Base-by-base conservation (phyloP, 768 basidiomycete genomes). In the Suillus decipiens region DNA sequence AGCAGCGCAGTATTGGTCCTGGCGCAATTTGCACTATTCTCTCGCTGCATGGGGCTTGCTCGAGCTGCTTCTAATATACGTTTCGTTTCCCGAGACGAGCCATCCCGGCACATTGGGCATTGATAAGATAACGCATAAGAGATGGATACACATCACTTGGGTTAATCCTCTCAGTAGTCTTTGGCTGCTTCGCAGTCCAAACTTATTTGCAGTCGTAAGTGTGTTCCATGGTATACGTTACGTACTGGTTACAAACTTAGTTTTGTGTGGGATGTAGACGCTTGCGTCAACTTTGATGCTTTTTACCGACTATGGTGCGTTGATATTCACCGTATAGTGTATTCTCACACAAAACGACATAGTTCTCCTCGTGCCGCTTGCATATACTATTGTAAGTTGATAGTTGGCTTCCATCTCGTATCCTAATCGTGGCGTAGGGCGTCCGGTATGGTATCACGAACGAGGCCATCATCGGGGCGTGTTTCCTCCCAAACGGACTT, bases 71-170 rank as follows among this genome's bases (percentile, higher is more conserved):
- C 63, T 76, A 5, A 77, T 89, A 37, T 54, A 70, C 1, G 47
- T 81, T 4, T 80, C 80, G 59, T 80, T 89, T 28, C 89, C 89
- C 0, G 89, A 91, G 67, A 90, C 89, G 2, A 84, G 82, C 57
- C 86, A 88, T 67, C 88, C 89, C 1, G 82, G 85, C 10, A 69
- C 80, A 1, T 76, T 81, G 48, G 84, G 86, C 0, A 76, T 88
- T 2, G 86, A 87, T 62, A 84, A 84, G 63, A 59, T 71, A 28
- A 64, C 67, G 3, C 66, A 61, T 5, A 73, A 63, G 50, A 60
- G 64, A 42, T 75, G 80, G 56, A 75, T 85, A 0, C 51, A 53
- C 33, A 11, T 53, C 19, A 11, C 31, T 5, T 82, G 82, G 69
- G 62, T 91, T 28, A 91, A 90, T 68, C 89, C 89, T 1, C 75